These are phyloP conservation scores for Phellopilus nigrolimitatus DNA, from an alignment of 1,284 basidiomycete genomes.

Conservation along the genomic window DNA sequence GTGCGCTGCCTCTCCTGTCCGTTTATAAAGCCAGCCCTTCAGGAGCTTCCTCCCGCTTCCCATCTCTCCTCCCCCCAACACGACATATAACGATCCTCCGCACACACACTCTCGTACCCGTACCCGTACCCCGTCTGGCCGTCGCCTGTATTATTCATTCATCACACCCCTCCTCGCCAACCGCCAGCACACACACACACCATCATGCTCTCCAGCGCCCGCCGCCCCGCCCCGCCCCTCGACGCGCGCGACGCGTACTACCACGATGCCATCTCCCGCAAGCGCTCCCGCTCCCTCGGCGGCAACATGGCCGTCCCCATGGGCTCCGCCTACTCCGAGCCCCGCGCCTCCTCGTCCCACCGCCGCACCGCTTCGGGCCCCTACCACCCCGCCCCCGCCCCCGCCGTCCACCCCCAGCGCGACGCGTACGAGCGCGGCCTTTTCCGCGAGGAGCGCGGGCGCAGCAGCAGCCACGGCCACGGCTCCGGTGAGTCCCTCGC, in stretches of 20 bases:
- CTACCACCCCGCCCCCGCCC: not conserved
- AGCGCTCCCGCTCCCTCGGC: constrained; percentile 8
- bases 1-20: too few relatives aligned
- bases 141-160: not conserved
- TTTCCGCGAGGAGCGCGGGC: too few relatives aligned
- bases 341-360: constrained; percentile 2
- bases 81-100: not conserved
- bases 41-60: not conserved
- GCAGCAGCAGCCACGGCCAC: not conserved
- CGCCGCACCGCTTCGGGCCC: constrained; percentile 7
- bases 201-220: constrained; percentile 9
- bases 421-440: not conserved
- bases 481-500: constrained; percentile 10
- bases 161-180: too few relatives aligned
- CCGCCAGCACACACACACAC: too few relatives aligned
- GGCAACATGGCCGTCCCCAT: constrained; percentile 15
- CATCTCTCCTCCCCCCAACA: not conserved
- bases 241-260: not conserved
- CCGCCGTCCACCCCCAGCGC: not conserved
- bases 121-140: not conserved
- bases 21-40: too few relatives aligned
- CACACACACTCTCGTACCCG: not conserved
- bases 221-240: constrained; percentile 1
- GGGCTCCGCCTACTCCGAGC: constrained; percentile 15
- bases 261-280: constrained; percentile 2